A percentile compares a stretch with the other conserved stretches of the same genome.
Conservation (phyloP, 2,329 filamentous ascomycete species). For the Septoria linicola region DNA sequence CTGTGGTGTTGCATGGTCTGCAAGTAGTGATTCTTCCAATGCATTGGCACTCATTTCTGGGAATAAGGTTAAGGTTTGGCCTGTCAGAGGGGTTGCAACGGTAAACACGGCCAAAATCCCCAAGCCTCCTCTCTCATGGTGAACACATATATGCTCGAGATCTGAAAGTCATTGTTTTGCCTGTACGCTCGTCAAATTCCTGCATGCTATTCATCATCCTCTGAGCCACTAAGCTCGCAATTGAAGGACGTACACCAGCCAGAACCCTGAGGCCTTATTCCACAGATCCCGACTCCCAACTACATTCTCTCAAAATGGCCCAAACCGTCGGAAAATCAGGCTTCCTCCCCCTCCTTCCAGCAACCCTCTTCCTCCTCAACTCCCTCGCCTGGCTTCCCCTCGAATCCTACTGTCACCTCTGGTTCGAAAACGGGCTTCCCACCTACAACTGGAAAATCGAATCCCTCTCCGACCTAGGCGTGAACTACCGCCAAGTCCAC, state of each 20-base stretch:
- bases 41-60: not conserved
- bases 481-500: constrained; percentile 29
- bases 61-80: constrained; percentile 13
- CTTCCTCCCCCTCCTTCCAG: constrained; percentile 15
- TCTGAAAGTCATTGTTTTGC: no score
- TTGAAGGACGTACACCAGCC: no score
- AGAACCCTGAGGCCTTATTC: no score
- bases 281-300: no score
- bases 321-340: not conserved
- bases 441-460: constrained; percentile 25
- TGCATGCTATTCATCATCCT: no score
- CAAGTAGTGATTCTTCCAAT: no score
- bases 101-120: constrained; percentile 6
- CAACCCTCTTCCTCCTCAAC: constrained; percentile 13
- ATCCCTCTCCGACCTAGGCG: constrained; percentile 23
- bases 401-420: constrained; percentile 16
- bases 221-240: not conserved
- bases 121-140: not conserved
- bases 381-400: constrained; percentile 14
- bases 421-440: constrained; percentile 14
- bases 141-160: constrained; percentile 2
- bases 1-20: no score
- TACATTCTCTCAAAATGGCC: no score
- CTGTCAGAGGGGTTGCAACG: constrained; percentile 10
- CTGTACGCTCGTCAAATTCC: constrained; percentile 2